Base-by-base conservation (phyloP, 148 eudicot genomes). In the Pharnaceum exiguum region DNA sequence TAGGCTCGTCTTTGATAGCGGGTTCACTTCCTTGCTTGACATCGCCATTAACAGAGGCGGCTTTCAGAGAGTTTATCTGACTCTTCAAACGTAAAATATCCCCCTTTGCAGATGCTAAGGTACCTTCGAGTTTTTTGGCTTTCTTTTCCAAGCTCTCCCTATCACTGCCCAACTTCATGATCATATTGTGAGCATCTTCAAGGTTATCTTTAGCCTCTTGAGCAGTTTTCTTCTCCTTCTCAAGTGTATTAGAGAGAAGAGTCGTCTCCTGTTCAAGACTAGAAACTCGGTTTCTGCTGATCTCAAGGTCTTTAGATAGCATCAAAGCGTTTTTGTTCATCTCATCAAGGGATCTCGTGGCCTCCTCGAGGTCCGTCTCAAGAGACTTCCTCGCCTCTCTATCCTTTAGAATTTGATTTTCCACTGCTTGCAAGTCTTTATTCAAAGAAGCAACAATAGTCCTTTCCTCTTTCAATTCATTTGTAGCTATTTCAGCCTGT, bases 41-140 rank as follows among this genome's bases (percentile, higher is more conserved):
- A 43, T 57, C 42, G 51, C 58, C 38, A 50, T 75, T 64, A 16
- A 63, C 75, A 5, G 50, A 35, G n/a, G n/a, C 22, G 29, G 64
- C 16, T 64, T 54, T 68, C 4, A 71, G 60, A 13, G 82, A 67
- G 29, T 66, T 87, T 44, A 57, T 47, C 56, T 66, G 48, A 55
- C 71, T 76, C 56, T 77, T 79, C 36, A 93, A 56, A 47, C 79
- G 67, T 77, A 86, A 54, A 15, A 93, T 85, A 51, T 89, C 99
- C 4, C 95, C 90, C 61, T 89, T 89, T 5, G 91, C 80, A 42
- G 82, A 75, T 5, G 89, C 82, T 59, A 89, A 43, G 30, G 86
- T 87, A 26, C 82, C 81, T 70, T 89, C 99, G 33, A 83, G 70
- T 35, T 75, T 77, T 63, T 61, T 77, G 39, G 57, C 77, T 68